Percentiles rank a stretch among this genome's conserved stretches.
phyloP scores from a whole-genome alignment of 257 asterid genomes.

The Penstemon newberryi region DNA sequence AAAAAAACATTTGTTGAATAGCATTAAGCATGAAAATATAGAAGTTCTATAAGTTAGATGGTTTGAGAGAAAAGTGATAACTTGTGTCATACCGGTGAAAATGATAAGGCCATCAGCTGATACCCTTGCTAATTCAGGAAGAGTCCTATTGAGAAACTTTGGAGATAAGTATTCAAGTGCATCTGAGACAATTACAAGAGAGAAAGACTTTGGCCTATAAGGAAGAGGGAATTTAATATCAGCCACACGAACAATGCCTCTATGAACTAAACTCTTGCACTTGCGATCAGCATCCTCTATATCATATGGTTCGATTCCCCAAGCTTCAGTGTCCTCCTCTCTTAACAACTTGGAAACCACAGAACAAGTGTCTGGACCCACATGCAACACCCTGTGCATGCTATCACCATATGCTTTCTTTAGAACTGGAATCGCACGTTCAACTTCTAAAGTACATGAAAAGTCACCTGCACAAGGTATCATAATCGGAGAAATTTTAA shows the following conservation, averaged over 20 bases:
- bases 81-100: constrained; percentile 41
- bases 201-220: constrained; percentile 48
- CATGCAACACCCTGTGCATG: constrained; percentile 57
- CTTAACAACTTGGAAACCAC: constrained; percentile 42
- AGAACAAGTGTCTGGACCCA: constrained; percentile 57
- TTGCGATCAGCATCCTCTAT: constrained; percentile 41
- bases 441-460: constrained; percentile 47
- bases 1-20: background rate
- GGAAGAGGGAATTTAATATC: constrained; percentile 59
- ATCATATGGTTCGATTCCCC: constrained; percentile 59
- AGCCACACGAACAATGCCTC: constrained; percentile 52
- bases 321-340: constrained; percentile 49
- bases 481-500: constrained; percentile 2
- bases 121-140: constrained; percentile 53
- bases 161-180: constrained; percentile 63
- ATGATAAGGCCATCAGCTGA: constrained; percentile 50
- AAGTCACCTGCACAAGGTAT: constrained; percentile 42
- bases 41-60: background rate
- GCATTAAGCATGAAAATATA: background rate
- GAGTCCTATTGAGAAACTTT: constrained; percentile 48
- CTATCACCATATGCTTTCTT: constrained; percentile 48
- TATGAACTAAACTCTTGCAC: constrained; percentile 51
- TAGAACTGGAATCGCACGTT: constrained; percentile 46
- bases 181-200: constrained; percentile 53
- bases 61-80: background rate